These are phyloP conservation scores for Aspergillus sp. DNA, from an alignment of 2,329 filamentous ascomycete species.

Conservation along the genomic window DNA sequence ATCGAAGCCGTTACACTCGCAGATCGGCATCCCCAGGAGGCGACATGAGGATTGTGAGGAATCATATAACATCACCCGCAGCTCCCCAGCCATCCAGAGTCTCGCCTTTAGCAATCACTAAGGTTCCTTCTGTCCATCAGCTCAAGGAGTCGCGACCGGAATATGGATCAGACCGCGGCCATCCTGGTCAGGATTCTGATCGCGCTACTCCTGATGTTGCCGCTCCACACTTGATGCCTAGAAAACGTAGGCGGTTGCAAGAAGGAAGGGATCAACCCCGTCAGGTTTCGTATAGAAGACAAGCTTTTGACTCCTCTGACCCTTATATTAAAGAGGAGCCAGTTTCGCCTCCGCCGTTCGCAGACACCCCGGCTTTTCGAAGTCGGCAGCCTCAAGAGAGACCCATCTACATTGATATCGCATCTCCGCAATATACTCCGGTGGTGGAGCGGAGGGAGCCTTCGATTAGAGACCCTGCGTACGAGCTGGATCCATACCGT, in stretches of 20 bases:
- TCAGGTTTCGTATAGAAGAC: constrained; percentile 28
- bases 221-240: constrained; percentile 39
- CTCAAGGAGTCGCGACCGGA: constrained; percentile 47
- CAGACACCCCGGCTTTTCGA: constrained; percentile 35
- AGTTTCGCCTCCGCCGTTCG: constrained; percentile 56
- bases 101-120: constrained; percentile 52
- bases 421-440: constrained; percentile 36
- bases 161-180: constrained; percentile 21
- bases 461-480: constrained; percentile 22
- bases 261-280: constrained; percentile 31
- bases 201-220: constrained; percentile 41
- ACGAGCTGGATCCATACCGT: constrained; percentile 32
- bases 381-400: constrained; percentile 32
- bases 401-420: constrained; percentile 46
- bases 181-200: constrained; percentile 25
- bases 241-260: constrained; percentile 48
- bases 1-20: constrained; percentile 38
- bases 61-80: constrained; percentile 67
- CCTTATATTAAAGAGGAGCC: constrained; percentile 60
- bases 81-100: constrained; percentile 73
- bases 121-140: constrained; percentile 50
- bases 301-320: constrained; percentile 35
- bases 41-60: constrained; percentile 62
- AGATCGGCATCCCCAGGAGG: constrained; percentile 31
- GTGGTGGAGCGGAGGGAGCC: constrained; percentile 30